Conservation (phyloP, 495 filamentous ascomycete species). For the Daldinia loculata region DNA sequence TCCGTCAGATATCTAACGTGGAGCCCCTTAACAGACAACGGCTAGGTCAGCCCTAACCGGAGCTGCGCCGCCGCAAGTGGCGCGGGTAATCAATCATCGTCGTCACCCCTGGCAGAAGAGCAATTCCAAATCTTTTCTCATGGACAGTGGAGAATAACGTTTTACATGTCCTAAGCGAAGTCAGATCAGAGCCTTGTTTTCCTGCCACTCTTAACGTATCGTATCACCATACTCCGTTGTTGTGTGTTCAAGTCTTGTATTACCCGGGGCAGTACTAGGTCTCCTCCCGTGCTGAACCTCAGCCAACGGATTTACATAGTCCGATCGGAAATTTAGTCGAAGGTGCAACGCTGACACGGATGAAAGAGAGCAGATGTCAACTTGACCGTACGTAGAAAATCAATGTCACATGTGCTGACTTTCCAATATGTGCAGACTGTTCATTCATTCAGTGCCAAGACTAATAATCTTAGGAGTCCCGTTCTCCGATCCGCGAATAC, state of each 20-base stretch:
- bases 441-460: neutral
- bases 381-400: neutral
- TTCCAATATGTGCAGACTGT: neutral
- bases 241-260: neutral
- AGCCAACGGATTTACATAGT: neutral
- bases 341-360: neutral
- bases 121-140: neutral
- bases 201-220: neutral
- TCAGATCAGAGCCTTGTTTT: neutral
- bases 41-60: neutral
- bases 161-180: neutral
- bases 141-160: neutral
- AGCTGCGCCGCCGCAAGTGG: conserved; percentile 1
- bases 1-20: neutral
- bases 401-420: neutral
- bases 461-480: neutral
- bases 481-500: neutral
- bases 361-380: neutral
- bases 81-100: neutral
- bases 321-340: neutral
- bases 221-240: neutral
- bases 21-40: neutral
- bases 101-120: neutral
- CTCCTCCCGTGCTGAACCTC: neutral
- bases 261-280: neutral